Conservation (phyloP, 192 early-diverging fungal genomes). For the Linnemannia hyalina region DNA sequence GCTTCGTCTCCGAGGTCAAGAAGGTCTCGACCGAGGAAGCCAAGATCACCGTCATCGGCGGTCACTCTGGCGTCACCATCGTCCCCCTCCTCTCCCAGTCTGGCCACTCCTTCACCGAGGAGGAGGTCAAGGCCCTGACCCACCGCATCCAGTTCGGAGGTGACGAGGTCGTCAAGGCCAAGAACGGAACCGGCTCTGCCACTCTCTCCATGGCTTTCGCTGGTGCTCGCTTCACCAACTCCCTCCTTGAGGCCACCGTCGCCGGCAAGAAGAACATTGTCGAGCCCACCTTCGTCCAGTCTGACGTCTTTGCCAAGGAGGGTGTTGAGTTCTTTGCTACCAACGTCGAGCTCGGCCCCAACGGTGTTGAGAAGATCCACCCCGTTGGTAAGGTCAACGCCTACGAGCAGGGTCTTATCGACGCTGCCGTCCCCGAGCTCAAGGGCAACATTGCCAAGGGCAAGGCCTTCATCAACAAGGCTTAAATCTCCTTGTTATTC, state of each 20-base stretch:
- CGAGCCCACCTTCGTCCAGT: conserved; percentile 89
- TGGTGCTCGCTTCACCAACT: conserved; percentile 89
- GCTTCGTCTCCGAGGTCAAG: conserved; percentile 88
- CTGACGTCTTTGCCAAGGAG: conserved; percentile 69
- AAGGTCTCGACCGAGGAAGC: conserved; percentile 75
- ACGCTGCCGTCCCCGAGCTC: conserved; percentile 85
- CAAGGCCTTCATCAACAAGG: conserved; percentile 76
- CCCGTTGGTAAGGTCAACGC: conserved; percentile 78
- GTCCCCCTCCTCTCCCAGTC: conserved; percentile 90
- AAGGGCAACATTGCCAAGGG: conserved; percentile 93
- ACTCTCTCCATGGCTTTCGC: conserved; percentile 92
- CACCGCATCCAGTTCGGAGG: conserved; percentile 98
- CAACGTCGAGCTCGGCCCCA: conserved; percentile 76
- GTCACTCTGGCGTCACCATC: conserved; percentile 97
- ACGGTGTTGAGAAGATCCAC: conserved; percentile 90
- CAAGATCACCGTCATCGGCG: conserved; percentile 89
- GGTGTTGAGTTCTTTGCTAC: conserved; percentile 80
- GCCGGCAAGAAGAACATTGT: conserved; percentile 79
- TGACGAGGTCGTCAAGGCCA: conserved; percentile 99
- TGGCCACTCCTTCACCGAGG: conserved; percentile 78
- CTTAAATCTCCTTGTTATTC: conserved; percentile 19
- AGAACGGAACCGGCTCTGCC: conserved; percentile 93
- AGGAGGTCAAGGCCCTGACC: conserved; percentile 89
- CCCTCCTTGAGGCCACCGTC: conserved; percentile 83
- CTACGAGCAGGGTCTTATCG: conserved; percentile 87